Evolutionary conservation across 23 red algal species (phyloP), one percentile per base, ranked within the genome.

Genomic region (Gracilaria gracilis): DNA sequence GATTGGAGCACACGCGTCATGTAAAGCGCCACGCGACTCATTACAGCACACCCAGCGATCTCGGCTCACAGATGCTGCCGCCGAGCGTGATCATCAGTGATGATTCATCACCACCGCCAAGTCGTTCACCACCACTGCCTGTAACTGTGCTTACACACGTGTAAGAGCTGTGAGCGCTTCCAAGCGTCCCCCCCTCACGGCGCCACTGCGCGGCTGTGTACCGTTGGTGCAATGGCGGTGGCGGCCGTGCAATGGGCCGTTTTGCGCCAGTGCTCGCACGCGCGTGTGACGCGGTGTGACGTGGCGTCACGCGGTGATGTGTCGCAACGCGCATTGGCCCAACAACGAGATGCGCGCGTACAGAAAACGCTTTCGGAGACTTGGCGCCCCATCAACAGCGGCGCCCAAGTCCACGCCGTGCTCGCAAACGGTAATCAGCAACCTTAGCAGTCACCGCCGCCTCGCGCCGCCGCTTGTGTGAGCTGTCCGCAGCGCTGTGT

Each of bases 241-340:
- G 61, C 24, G 25, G 5, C 5, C 42, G 42, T 11, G 42, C 42
- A 46, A 46, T 11, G 42, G 42, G 11, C 51, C 16, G 51, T 55
- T 55, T 55, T 69, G 64, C 64, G 64, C 64, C 64, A 69, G 64
- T 69, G 64, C 64, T 9, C 0, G 16, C 64, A 20, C 33, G 28
- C 32, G 16, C 64, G 23, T 38, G 64, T 69, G 32, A 69, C 64
- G 42, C 4, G 42, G 42, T 11, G 42, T 46, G 5, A 46, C n/a
- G 5, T 48, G 7, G 12, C 7, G 61, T 65, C 61, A 65, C 61
- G 61, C 64, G 31, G 64, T 69, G 64, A 69, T 69, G 64, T 69
- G 64, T 69, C 64, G 64, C 64, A 69, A 69, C 64, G 15, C 27
- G 29, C 33, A 69, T 38, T 69, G 64, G 64, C 64, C 64, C 64